These are phyloP conservation scores for Suhomyces terraborum DNA, from an alignment of 1,139 yeast species.

Conservation along the genomic window DNA sequence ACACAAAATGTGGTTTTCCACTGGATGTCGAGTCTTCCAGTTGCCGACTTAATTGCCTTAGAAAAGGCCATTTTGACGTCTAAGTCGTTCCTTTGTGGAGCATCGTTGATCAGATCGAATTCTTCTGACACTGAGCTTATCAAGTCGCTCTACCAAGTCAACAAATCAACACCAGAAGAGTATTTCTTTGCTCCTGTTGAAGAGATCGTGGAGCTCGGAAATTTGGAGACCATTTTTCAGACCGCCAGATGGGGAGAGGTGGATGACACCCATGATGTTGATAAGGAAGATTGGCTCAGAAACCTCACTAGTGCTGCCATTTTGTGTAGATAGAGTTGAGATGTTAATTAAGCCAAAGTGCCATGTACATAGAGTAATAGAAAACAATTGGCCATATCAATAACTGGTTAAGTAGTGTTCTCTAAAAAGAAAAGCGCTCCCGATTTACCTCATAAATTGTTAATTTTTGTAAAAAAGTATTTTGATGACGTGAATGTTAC, in stretches of 20 bases:
- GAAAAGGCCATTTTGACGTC: slow-evolving; percentile 86
- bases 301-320: slow-evolving; percentile 82
- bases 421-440: too few species aligned
- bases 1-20: slow-evolving; percentile 62
- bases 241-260: slow-evolving; percentile 96
- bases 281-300: slow-evolving; percentile 83
- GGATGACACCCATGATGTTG: slow-evolving; percentile 97
- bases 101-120: slow-evolving; percentile 43
- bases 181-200: slow-evolving; percentile 52
- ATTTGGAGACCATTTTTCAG: slow-evolving; percentile 81
- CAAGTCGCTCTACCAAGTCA: slow-evolving; percentile 36
- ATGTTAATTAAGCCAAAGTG: too few species aligned
- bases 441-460: too few species aligned
- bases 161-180: slow-evolving; percentile 28
- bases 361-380: slow-evolving; percentile 4
- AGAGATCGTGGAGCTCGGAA: slow-evolving; percentile 75
- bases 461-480: too few species aligned
- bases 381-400: too few species aligned
- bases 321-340: slow-evolving; percentile 32
- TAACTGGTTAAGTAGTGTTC: too few species aligned
- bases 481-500: too few species aligned
- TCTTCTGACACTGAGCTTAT: slow-evolving; percentile 27
- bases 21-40: slow-evolving; percentile 64
- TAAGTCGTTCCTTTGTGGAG: slow-evolving; percentile 85
- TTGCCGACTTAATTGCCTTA: slow-evolving; percentile 81